A percentile compares a stretch with the other conserved stretches of the same genome.
These are phyloP conservation scores for Pseudozyma tsukubaensis DNA, from an alignment of 1,284 basidiomycete species.

Conservation along the genomic window DNA sequence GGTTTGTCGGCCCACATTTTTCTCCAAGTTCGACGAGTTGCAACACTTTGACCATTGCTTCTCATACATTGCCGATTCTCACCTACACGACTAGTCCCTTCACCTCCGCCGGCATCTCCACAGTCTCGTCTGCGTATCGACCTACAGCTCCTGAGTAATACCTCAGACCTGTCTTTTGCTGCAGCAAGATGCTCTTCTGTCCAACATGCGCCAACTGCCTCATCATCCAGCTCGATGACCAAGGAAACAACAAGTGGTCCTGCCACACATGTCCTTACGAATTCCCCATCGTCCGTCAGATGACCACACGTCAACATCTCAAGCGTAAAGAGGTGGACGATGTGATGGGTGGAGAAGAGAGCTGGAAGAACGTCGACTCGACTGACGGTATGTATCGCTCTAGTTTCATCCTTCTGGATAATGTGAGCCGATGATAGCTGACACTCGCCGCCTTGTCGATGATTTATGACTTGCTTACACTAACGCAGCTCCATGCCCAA, in stretches of 20 bases:
- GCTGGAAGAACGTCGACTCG: constrained; percentile 94
- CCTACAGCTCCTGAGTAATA: too few relatives aligned
- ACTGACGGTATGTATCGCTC: constrained; percentile 72
- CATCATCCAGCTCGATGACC: constrained; percentile 76
- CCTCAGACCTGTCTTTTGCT: too few relatives aligned
- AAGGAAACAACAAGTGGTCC: constrained; percentile 83
- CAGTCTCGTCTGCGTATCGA: too few relatives aligned
- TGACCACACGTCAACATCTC: constrained; percentile 68
- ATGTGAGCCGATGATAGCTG: neutral
- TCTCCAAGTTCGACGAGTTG: neutral
- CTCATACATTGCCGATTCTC: too few relatives aligned
- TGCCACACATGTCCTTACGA: constrained; percentile 96
- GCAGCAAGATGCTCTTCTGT: constrained; percentile 83
- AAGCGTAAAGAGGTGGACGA: constrained; percentile 62
- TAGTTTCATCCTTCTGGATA: neutral
- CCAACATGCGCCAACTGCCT: constrained; percentile 93
- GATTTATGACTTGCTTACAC: neutral
- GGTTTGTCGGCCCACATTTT: neutral
- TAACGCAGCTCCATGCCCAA: constrained; percentile 75
- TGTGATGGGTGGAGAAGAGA: constrained; percentile 74
- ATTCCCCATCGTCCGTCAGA: constrained; percentile 85
- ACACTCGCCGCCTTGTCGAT: neutral
- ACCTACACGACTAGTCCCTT: too few relatives aligned
- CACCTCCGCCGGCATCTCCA: too few relatives aligned
- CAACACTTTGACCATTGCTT: neutral